Evolutionary conservation across 257 asterid species (phyloP).

Genomic region (Echium plantagineum): DNA sequence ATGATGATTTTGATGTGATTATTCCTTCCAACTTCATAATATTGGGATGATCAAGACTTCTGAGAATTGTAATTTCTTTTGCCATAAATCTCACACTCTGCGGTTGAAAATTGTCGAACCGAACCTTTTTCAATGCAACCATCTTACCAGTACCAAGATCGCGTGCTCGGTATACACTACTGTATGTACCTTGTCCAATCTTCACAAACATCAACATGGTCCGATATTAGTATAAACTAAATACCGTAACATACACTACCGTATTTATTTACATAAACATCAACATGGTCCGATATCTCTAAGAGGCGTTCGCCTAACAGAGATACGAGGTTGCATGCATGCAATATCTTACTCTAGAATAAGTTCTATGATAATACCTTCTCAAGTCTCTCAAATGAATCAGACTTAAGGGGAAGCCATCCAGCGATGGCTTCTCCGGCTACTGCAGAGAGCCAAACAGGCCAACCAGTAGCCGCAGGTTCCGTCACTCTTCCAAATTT

Average conservation of each 20-base stretch:
- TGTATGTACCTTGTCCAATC: conserved; percentile 98
- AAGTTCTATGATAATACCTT: too few species aligned
- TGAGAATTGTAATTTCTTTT: conserved; percentile 70
- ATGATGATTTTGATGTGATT: conserved; percentile 64
- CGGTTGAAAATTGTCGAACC: conserved; percentile 77
- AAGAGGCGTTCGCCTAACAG: too few species aligned
- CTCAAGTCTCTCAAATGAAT: conserved; percentile 57
- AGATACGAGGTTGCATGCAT: too few species aligned
- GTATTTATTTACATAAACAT: too few species aligned
- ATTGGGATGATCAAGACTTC: conserved; percentile 83
- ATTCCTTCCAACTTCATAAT: conserved; percentile 92
- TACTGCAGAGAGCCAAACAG: conserved; percentile 67
- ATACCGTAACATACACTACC: too few species aligned
- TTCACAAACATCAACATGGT: too few species aligned
- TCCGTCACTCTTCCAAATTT: conserved; percentile 63
- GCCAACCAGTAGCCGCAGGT: conserved; percentile 77
- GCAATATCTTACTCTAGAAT: too few species aligned
- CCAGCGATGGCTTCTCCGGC: conserved; percentile 81
- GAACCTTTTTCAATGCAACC: conserved; percentile 86
- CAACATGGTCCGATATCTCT: too few species aligned
- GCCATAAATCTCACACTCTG: conserved; percentile 95
- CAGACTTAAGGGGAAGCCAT: conserved; percentile 58
- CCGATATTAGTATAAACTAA: too few species aligned
- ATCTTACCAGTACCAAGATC: conserved; percentile 57
- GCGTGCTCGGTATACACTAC: conserved; percentile 83